phyloP scores from a whole-genome alignment of 345 rosid genomes.

The Anastatica hierochuntica region DNA sequence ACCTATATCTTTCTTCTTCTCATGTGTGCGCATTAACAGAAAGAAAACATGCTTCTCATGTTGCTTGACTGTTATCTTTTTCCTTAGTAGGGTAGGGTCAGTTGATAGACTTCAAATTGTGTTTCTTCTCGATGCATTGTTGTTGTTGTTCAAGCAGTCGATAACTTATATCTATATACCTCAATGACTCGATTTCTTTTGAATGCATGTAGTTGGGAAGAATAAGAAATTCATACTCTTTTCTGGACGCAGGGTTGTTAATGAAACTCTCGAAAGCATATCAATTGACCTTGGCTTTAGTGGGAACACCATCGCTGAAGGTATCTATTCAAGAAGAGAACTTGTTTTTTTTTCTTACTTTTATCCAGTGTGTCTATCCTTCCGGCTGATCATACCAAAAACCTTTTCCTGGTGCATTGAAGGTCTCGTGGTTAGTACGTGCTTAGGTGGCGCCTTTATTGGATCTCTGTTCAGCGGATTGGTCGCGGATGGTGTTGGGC shows the following conservation, averaged over 20 bases:
- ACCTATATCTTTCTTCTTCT: not conserved
- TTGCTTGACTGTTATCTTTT: not conserved
- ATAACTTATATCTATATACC: too few relatives aligned
- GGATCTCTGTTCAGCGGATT: slow-evolving; percentile 83
- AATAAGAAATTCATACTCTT: not conserved
- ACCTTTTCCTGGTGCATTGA: slow-evolving; percentile 31
- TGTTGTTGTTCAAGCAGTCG: too few relatives aligned
- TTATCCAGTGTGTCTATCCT: slow-evolving; percentile 4
- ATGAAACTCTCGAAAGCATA: slow-evolving; percentile 87
- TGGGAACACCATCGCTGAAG: slow-evolving; percentile 83
- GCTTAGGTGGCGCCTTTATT: slow-evolving; percentile 85
- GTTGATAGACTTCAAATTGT: not conserved
- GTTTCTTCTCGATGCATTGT: slow-evolving; percentile 6
- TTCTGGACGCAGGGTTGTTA: slow-evolving; percentile 61
- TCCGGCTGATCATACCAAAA: slow-evolving; percentile 11
- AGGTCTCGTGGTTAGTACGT: slow-evolving; percentile 91
- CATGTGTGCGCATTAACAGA: not conserved
- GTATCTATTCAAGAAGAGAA: slow-evolving; percentile 23
- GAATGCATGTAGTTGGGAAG: slow-evolving; percentile 7
- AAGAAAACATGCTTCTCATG: not conserved
- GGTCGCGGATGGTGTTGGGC: slow-evolving; percentile 90
- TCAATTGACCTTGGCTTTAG: slow-evolving; percentile 76
- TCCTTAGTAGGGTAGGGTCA: not conserved
- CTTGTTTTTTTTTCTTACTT: slow-evolving; percentile 1
- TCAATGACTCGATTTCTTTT: too few relatives aligned